These are phyloP conservation scores for Magnolia officinalis DNA, from an alignment of 164 flowering plant species.

Conservation along the genomic window DNA sequence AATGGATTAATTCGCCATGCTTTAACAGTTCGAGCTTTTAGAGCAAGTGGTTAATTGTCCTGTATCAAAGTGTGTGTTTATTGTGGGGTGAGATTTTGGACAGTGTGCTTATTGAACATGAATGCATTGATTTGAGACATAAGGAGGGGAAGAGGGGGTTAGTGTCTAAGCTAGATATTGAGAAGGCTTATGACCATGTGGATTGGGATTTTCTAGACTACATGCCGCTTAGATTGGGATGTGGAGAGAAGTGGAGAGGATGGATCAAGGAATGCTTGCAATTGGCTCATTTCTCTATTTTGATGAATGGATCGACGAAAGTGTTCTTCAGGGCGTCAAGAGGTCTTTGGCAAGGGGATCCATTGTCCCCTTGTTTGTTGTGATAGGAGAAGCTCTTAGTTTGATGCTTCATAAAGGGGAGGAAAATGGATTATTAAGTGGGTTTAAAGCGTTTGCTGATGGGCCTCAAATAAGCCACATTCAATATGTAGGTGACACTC, in stretches of 20 bases:
- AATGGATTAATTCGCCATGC: no score
- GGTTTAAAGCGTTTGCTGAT: no score
- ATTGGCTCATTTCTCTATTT: background rate
- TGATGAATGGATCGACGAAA: background rate
- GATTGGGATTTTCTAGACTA: background rate
- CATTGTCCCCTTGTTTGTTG: background rate
- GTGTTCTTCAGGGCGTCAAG: background rate
- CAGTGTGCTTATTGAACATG: background rate
- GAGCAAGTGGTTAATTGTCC: no score
- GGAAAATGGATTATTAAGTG: no score
- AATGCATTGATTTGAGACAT: background rate
- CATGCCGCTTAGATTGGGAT: background rate
- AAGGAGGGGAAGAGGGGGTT: background rate
- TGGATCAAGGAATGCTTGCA: background rate
- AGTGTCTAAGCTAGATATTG: background rate
- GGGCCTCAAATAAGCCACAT: no score
- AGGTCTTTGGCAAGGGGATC: slow-evolving; percentile 1
- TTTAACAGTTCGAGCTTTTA: no score
- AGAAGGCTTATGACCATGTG: background rate
- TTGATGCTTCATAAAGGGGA: no score
- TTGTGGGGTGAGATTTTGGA: background rate
- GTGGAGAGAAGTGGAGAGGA: background rate
- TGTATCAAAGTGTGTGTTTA: no score
- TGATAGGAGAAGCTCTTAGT: no score
- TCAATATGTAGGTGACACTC: no score